Evolutionary conservation across 2,329 filamentous ascomycete species (phyloP), one percentile per base, ranked within the genome.

Genomic region (Fusarium tanahbumbuense): DNA sequence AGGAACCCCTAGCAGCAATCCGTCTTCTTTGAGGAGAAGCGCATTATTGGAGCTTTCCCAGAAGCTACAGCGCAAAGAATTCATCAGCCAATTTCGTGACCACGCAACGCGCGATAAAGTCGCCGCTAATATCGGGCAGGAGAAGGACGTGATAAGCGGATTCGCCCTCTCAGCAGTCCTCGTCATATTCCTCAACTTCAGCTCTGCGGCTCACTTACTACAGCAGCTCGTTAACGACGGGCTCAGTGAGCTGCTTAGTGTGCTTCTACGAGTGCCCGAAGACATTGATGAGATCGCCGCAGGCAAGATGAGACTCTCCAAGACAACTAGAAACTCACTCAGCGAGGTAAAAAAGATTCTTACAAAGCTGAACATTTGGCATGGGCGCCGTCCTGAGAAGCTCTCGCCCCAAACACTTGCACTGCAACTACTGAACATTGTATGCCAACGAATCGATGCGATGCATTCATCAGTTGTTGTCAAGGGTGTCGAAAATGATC

Each of bases 101-200:
- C 90, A 93, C 70, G 88, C 89, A 9, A 88, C 92, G 59, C 92
- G 93, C 66, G 86, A 89, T 56, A 87, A 87, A 30, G 83, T 98
- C 18, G 87, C 93, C 55, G 84, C 87, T 46, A 86, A 87, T 44
- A 83, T 92, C 12, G 85, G 83, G 1, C 82, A 83, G 50, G 88
- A 91, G 73, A 79, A 83, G 3, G 91, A 94, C 75, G 70, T 85
- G 23, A 81, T 91, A 37, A 85, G 86, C 54, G 89, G 89, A 9
- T 92, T 91, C 74, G 81, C 89, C 3, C 83, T 93, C 16, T 80
- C 87, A n/a, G 86, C 88, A 2, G 85, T 88, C n/a, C 81, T 93
- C 8, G 81, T 89, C 8, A 86, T 87, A 5, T 84, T 95, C 30
- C 77, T 93, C 27, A 81, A 85, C 9, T 86, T 87, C 11, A 87